Percentiles rank a stretch among this genome's conserved stretches.
Conservation (phyloP, 2,329 filamentous ascomycete species). For the Neoascochyta sp. region DNA sequence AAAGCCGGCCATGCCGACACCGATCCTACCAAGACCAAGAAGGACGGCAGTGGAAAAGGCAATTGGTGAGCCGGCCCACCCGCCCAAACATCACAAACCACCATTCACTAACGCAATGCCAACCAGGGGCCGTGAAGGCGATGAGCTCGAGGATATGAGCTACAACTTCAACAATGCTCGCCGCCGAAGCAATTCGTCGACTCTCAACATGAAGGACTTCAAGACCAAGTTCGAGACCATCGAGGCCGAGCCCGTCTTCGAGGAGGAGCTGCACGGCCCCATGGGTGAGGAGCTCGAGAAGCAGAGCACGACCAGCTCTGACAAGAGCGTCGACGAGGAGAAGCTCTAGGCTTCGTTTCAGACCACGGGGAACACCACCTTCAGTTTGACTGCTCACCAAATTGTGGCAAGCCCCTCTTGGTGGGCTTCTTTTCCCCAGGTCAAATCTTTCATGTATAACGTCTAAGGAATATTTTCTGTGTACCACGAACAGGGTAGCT, state of each 20-base stretch:
- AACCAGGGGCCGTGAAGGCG: constrained; percentile 73
- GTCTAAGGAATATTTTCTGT: constrained; percentile 10
- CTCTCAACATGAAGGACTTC: constrained; percentile 68
- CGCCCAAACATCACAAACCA: neutral
- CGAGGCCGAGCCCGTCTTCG: constrained; percentile 87
- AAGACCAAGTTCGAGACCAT: constrained; percentile 96
- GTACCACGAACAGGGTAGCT: constrained; percentile 22
- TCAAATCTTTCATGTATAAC: no score
- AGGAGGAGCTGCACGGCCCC: constrained; percentile 76
- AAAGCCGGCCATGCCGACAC: constrained; percentile 77
- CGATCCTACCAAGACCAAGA: constrained; percentile 94
- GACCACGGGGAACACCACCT: constrained; percentile 8
- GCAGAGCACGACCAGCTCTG: constrained; percentile 53
- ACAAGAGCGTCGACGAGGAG: constrained; percentile 57
- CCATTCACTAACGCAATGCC: constrained; percentile 13
- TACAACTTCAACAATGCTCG: constrained; percentile 83
- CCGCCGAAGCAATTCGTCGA: constrained; percentile 88
- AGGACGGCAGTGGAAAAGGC: constrained; percentile 86
- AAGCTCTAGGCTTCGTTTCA: constrained; percentile 24
- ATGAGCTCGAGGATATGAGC: constrained; percentile 77
- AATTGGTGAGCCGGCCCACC: constrained; percentile 69
- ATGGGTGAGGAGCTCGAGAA: constrained; percentile 55
- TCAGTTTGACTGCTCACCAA: constrained; percentile 14
- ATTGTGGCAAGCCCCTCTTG: no score
- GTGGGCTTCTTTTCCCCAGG: no score